A percentile compares a stretch with the other conserved stretches of the same genome.
Conservation (phyloP, 2,329 filamentous ascomycete species). For the Arthrobotrys musiformis region DNA sequence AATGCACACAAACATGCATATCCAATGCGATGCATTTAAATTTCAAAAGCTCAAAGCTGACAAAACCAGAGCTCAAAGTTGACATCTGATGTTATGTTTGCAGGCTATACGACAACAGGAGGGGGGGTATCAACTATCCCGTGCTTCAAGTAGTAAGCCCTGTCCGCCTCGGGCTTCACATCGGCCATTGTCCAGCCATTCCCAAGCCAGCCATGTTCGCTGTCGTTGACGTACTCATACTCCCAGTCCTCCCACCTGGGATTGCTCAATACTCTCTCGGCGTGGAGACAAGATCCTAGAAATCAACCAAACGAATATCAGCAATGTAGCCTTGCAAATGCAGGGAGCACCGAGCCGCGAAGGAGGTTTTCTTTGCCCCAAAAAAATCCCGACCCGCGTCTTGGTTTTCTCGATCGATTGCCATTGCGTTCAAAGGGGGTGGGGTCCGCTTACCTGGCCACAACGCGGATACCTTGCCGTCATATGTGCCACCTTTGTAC, state of each 20-base stretch:
- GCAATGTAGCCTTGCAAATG: not conserved
- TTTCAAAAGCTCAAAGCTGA: too few relatives aligned
- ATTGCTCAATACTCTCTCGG: constrained; percentile 45
- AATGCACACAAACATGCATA: not conserved
- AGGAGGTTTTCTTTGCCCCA: not conserved
- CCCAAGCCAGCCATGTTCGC: constrained; percentile 38
- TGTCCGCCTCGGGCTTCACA: constrained; percentile 39
- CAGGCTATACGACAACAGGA: constrained; percentile 18
- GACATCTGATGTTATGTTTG: not conserved
- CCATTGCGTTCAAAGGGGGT: not conserved
- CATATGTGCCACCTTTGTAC: constrained; percentile 66
- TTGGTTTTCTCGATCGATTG: constrained; percentile 10
- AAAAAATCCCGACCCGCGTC: constrained; percentile 1
- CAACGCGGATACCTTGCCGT: constrained; percentile 65
- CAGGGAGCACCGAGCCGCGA: constrained; percentile 7
- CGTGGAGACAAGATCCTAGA: constrained; percentile 45
- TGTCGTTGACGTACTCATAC: constrained; percentile 43
- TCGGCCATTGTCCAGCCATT: constrained; percentile 51
- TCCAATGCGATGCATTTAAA: too few relatives aligned
- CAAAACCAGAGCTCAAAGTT: too few relatives aligned
- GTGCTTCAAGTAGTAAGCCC: constrained; percentile 40
- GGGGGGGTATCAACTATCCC: constrained; percentile 42
- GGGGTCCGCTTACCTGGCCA: constrained; percentile 62
- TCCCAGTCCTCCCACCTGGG: constrained; percentile 52
- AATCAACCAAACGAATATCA: not conserved